Conservation (phyloP, 2,329 filamentous ascomycete species). For the Venturiaceae sp. region DNA sequence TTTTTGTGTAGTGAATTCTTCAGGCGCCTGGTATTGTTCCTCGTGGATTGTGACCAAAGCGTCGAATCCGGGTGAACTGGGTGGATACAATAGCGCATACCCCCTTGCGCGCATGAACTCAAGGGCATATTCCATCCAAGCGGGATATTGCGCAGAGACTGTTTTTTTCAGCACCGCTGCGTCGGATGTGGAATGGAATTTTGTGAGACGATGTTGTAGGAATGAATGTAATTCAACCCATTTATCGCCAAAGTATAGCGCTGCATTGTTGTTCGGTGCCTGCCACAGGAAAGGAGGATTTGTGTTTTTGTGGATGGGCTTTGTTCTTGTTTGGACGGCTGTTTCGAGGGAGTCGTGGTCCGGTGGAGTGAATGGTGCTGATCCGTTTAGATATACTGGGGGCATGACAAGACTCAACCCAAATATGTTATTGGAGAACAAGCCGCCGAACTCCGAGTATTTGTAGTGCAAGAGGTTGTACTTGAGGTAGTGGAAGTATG, state of each 20-base stretch:
- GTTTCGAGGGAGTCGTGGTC: constrained; percentile 20
- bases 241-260: constrained; percentile 72
- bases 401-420: constrained; percentile 76
- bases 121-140: constrained; percentile 70
- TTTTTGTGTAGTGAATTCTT: constrained; percentile 44
- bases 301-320: constrained; percentile 18
- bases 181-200: constrained; percentile 16
- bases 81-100: constrained; percentile 74
- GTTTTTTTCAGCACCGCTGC: constrained; percentile 35
- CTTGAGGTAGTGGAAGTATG: constrained; percentile 80
- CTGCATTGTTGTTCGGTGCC: constrained; percentile 71
- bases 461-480: constrained; percentile 69
- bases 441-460: constrained; percentile 47
- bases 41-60: constrained; percentile 65
- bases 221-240: constrained; percentile 84
- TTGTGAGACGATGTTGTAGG: constrained; percentile 51
- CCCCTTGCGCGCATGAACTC: constrained; percentile 67
- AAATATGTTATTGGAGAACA: constrained; percentile 49
- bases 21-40: constrained; percentile 63
- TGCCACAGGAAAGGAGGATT: constrained; percentile 70
- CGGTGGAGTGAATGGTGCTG: constrained; percentile 43
- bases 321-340: constrained; percentile 15
- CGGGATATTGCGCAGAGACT: constrained; percentile 59
- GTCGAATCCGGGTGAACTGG: constrained; percentile 35
- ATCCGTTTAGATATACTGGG: constrained; percentile 51